These are phyloP conservation scores for Saccharomyces uvarum DNA, from an alignment of 1,139 yeast species.

Conservation along the genomic window DNA sequence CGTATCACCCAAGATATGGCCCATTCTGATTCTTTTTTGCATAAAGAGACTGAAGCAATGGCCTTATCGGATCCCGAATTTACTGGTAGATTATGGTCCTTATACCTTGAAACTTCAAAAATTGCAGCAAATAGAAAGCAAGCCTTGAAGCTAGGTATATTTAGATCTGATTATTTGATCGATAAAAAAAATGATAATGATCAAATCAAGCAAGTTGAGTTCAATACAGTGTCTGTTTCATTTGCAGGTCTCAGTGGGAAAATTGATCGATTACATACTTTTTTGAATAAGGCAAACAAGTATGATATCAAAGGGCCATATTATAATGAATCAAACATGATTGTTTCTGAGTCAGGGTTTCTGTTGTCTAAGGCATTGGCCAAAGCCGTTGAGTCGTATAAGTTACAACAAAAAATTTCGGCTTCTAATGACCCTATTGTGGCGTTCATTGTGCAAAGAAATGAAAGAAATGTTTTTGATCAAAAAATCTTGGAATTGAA, in stretches of 20 bases:
- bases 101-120: slow-evolving; percentile 43
- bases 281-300: slow-evolving; percentile 48
- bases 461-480: slow-evolving; percentile 83
- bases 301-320: slow-evolving; percentile 38
- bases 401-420: slow-evolving; percentile 31
- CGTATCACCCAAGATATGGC: slow-evolving; percentile 46
- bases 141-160: slow-evolving; percentile 69
- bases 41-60: slow-evolving; percentile 46
- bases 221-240: slow-evolving; percentile 90
- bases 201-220: slow-evolving; percentile 83
- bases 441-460: slow-evolving; percentile 73
- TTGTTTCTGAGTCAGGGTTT: slow-evolving; percentile 55
- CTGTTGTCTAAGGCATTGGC: slow-evolving; percentile 67
- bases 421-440: slow-evolving; percentile 42
- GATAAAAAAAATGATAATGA: slow-evolving; percentile 40
- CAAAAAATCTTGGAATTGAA: slow-evolving; percentile 78
- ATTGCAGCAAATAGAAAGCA: slow-evolving; percentile 48
- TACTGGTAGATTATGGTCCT: slow-evolving; percentile 68
- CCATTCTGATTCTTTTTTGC: slow-evolving; percentile 47
- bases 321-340: slow-evolving; percentile 45
- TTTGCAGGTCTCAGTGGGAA: slow-evolving; percentile 85
- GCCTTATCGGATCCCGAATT: slow-evolving; percentile 62
- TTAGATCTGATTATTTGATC: slow-evolving; percentile 85
- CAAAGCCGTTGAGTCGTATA: slow-evolving; percentile 49
- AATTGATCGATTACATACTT: slow-evolving; percentile 69